phyloP scores from a whole-genome alignment of 2,329 filamentous ascomycete species.

The Xylariales sp. region DNA sequence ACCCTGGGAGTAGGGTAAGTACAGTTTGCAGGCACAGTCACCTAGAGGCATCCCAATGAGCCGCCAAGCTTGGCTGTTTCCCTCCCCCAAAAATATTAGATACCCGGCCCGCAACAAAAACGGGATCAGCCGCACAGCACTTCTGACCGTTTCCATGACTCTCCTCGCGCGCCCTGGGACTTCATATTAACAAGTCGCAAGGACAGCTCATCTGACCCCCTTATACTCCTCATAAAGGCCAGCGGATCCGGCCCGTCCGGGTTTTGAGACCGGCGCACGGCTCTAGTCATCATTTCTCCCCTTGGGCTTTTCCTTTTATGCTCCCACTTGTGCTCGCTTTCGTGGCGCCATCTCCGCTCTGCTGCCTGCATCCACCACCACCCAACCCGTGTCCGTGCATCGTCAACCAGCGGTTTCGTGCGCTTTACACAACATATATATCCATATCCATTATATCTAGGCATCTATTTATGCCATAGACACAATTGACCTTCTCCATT shows the following conservation, averaged over 20 bases:
- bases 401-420: no score
- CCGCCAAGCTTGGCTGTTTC: no score
- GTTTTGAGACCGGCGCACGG: no score
- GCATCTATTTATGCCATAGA: background rate
- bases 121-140: conserved; percentile 28
- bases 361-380: no score
- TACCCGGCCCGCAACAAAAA: conserved; percentile 7
- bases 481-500: conserved; percentile 2
- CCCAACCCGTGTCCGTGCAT: no score
- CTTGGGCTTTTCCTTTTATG: conserved; percentile 8
- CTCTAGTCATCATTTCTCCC: no score
- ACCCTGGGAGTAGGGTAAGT: no score
- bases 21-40: no score
- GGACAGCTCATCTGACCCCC: conserved; percentile 26
- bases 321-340: conserved; percentile 1
- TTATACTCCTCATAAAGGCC: conserved; percentile 10
- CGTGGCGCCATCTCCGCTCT: no score
- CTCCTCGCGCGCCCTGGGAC: conserved; percentile 12
- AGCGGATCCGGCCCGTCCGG: no score
- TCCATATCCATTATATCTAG: conserved; percentile 2
- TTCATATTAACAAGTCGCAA: conserved; percentile 15
- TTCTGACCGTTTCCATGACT: conserved; percentile 26
- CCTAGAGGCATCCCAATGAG: no score
- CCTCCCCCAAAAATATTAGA: no score
- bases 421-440: conserved; percentile 5